Base-by-base conservation (phyloP, 441 rosid genomes). In the Daphne laureola region DNA sequence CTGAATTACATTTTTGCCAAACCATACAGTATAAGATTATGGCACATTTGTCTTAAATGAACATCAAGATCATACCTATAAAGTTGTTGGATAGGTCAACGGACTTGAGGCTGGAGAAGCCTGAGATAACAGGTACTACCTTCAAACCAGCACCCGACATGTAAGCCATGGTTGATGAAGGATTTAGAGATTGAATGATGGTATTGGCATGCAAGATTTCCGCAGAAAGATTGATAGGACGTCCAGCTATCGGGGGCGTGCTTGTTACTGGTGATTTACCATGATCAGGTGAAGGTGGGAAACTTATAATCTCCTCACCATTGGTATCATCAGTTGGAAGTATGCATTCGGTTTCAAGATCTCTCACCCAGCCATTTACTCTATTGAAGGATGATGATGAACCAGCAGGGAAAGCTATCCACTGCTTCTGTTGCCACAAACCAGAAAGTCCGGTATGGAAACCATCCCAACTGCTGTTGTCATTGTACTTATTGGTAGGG, bases 321-420 rank as follows among this genome's bases (percentile, higher is more conserved):
- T 64, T 63, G 13, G 52, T 77, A 14, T 68, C 70, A 43, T 55
- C 55, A 42, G 64, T 41, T 5, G 70, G 75, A 60, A 55, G 59
- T 15, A 57, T 51, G 13, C 62, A 58, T 45, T 75, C 67, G 3
- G 59, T 62, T 27, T 74, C 73, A 18, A 89, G 84, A 67, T 78
- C 86, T 63, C 61, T 81, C 27, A 93, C 90, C 97, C 98, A 87
- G 38, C 84, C 87, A 26, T 84, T 82, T 6, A 93, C 95, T 71
- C 98, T 80, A 38, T 75, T 62, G 68, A 77, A 78, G 1, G 84
- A 71, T n/a, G 87, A 76, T 0, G 96, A 71, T 18, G 79, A 83
- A 0, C 69, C 68, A 41, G 81, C 68, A 41, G 81, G 69, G 77
- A 92, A 84, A 1, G 97, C 98, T 58, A 89, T 79, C 98, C 92